phyloP scores from a whole-genome alignment of 2,329 filamentous ascomycete species.

The Diatrype stigma region DNA sequence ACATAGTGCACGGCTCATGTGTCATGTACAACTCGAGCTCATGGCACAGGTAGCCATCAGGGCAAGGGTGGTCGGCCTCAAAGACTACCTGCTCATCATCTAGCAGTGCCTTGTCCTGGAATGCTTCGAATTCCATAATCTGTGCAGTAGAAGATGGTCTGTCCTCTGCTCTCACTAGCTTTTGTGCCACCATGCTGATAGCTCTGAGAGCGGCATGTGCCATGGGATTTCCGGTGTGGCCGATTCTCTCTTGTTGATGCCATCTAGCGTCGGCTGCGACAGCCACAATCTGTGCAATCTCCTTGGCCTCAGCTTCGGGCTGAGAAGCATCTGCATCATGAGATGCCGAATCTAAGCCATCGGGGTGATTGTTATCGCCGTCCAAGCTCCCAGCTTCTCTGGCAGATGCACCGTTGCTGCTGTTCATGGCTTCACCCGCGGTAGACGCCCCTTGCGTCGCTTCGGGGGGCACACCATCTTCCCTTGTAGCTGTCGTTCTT shows the following conservation, averaged over 20 bases:
- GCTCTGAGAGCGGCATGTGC: conserved; percentile 74
- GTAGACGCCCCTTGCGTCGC: conserved; percentile 11
- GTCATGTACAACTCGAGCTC: conserved; percentile 91
- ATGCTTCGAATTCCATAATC: conserved; percentile 55
- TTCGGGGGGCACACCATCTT: conserved; percentile 16
- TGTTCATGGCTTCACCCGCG: conserved; percentile 4
- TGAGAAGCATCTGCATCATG: conserved; percentile 7
- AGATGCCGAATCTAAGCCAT: conserved; percentile 3
- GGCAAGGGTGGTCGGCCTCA: conserved; percentile 58
- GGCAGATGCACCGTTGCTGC: no score
- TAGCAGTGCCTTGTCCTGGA: conserved; percentile 66
- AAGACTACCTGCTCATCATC: conserved; percentile 61
- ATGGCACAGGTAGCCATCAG: conserved; percentile 88
- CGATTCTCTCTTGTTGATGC: conserved; percentile 46
- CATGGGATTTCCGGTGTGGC: conserved; percentile 65
- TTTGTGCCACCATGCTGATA: conserved; percentile 77
- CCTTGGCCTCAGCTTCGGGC: conserved; percentile 26
- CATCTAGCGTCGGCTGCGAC: conserved; percentile 75
- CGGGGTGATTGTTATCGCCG: conserved; percentile 5
- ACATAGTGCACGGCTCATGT: conserved; percentile 95
- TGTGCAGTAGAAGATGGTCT: conserved; percentile 31
- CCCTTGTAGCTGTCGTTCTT: conserved; percentile 11
- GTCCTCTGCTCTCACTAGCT: conserved; percentile 54
- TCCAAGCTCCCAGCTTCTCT: background rate
- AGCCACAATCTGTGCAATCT: conserved; percentile 56